Evolutionary conservation across 306 rosid species (phyloP).

Genomic region (Macrotyloma uniflorum): DNA sequence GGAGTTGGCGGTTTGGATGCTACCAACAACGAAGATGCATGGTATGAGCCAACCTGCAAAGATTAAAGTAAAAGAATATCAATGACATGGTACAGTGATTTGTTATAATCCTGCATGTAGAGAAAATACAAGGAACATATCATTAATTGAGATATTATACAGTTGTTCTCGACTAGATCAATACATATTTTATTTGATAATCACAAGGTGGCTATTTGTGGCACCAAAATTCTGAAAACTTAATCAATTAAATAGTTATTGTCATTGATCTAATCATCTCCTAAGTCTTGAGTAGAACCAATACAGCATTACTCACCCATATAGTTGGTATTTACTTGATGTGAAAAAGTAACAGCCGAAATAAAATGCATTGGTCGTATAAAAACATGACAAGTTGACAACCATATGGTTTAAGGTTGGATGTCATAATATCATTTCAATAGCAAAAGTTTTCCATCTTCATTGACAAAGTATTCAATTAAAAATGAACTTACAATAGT

Average conservation of each 20-base stretch:
- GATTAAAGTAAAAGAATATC: constrained; percentile 47
- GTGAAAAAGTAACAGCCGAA: background rate
- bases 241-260: background rate
- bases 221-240: background rate
- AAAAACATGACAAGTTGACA: background rate
- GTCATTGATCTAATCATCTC: background rate
- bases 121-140: background rate
- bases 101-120: constrained; percentile 26
- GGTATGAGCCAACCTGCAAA: constrained; percentile 92
- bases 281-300: background rate
- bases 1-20: constrained; percentile 98
- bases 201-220: background rate
- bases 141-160: constrained; percentile 21
- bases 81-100: constrained; percentile 26
- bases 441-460: background rate
- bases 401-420: background rate
- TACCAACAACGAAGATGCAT: constrained; percentile 92
- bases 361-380: background rate
- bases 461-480: constrained; percentile 19
- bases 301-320: background rate
- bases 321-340: background rate
- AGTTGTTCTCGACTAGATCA: constrained; percentile 13
- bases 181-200: constrained; percentile 14
- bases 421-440: constrained; percentile 24
- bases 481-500: constrained; percentile 11